Conservation (phyloP, 1,284 basidiomycete genomes). For the Xerocomus cyaneibrunnescens region DNA sequence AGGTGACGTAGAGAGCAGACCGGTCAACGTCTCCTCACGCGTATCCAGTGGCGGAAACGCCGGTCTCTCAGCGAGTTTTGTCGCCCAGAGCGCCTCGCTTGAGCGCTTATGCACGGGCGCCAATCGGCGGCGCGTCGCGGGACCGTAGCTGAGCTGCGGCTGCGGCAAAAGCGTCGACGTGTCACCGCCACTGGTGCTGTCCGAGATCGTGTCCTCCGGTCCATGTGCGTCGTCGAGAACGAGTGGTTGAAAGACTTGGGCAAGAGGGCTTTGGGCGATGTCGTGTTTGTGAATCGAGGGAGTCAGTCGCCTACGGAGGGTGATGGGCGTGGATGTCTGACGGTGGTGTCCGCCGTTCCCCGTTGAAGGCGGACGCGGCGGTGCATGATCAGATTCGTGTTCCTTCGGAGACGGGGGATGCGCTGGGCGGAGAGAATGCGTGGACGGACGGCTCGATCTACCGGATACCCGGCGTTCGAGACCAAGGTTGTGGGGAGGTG, state of each 20-base stretch:
- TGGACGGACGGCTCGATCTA: conserved; percentile 34
- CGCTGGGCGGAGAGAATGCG: conserved; percentile 18
- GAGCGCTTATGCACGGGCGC: conserved; percentile 29
- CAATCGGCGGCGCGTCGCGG: conserved; percentile 55
- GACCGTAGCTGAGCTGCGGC: conserved; percentile 50
- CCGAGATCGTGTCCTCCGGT: conserved; percentile 32
- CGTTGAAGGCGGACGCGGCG: conserved; percentile 13
- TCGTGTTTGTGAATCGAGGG: conserved; percentile 49
- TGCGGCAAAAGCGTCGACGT: conserved; percentile 12
- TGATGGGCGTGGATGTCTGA: conserved; percentile 24
- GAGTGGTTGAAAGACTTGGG: conserved; percentile 70
- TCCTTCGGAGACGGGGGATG: conserved; percentile 27
- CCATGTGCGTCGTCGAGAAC: conserved; percentile 48
- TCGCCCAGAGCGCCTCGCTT: conserved; percentile 12
- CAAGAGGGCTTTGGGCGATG: conserved; percentile 53
- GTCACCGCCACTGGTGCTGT: conserved; percentile 12
- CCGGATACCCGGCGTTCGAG: conserved; percentile 35
- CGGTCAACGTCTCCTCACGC: conserved; percentile 20
- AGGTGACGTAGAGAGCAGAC: conserved; percentile 36
- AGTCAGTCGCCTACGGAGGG: conserved; percentile 45
- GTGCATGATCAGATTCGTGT: conserved; percentile 1
- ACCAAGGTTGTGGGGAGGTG: conserved; percentile 8
- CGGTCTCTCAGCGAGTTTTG: conserved; percentile 22
- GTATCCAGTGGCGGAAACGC: conserved; percentile 22
- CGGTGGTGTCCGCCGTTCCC: conserved; percentile 9